Percentiles rank a stretch among this genome's conserved stretches.
phyloP scores from a whole-genome alignment of 495 filamentous ascomycete species.

The Terfezia claveryi region DNA sequence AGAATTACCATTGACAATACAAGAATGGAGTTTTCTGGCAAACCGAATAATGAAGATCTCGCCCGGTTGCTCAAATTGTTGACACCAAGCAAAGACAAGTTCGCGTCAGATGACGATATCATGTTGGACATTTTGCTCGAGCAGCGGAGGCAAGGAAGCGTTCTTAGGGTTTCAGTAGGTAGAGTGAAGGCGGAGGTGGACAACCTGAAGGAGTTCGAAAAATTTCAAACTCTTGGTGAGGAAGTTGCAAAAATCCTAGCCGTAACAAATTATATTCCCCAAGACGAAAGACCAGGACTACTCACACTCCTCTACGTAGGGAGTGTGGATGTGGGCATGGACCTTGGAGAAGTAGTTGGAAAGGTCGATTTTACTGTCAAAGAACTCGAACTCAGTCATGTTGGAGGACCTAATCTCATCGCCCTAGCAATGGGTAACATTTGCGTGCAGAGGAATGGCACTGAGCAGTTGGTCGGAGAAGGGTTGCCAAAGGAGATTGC shows the following conservation, averaged over 20 bases:
- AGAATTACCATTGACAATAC: slow-evolving; percentile 33
- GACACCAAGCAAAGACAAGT: slow-evolving; percentile 78
- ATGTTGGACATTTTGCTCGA: slow-evolving; percentile 75
- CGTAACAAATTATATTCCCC: slow-evolving; percentile 82
- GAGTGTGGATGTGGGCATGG: slow-evolving; percentile 33
- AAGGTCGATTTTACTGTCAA: slow-evolving; percentile 31
- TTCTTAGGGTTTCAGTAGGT: slow-evolving; percentile 48
- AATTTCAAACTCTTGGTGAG: slow-evolving; percentile 44
- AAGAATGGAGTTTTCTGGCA: slow-evolving; percentile 47
- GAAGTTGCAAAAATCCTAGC: slow-evolving; percentile 65
- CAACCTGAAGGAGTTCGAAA: slow-evolving; percentile 35
- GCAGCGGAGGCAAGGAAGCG: slow-evolving; percentile 76
- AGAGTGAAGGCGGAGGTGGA: slow-evolving; percentile 34
- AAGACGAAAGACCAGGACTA: slow-evolving; percentile 83
- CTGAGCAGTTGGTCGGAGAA: slow-evolving; percentile 44
- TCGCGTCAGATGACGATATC: slow-evolving; percentile 82
- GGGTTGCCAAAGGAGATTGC: slow-evolving; percentile 22
- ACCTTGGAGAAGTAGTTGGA: slow-evolving; percentile 44
- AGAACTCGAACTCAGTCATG: slow-evolving; percentile 54
- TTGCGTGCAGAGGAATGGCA: slow-evolving; percentile 35
- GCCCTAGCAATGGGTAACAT: slow-evolving; percentile 48
- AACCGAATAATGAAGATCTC: slow-evolving; percentile 59
- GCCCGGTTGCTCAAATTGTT: slow-evolving; percentile 64
- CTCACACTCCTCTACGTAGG: slow-evolving; percentile 49
- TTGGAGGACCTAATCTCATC: slow-evolving; percentile 59